Evolutionary conservation across 108 stramenopile genomes (phyloP), one percentile per base, ranked within the genome.

Genomic region (Cyclotella atomus): DNA sequence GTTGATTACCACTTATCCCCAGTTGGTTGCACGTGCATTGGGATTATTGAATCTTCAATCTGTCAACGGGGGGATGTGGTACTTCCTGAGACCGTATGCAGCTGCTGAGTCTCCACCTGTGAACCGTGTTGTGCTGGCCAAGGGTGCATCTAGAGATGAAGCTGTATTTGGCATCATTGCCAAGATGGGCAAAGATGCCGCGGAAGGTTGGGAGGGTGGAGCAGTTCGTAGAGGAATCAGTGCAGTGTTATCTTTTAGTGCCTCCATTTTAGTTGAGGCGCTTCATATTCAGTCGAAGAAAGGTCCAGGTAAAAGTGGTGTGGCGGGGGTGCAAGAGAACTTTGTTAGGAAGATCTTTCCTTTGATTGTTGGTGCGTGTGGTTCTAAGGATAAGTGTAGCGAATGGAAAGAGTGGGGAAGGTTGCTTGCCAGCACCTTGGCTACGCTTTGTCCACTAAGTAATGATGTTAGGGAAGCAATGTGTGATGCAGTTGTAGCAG

Each of bases 191-290:
- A 60, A 68, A 10, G 79, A 65, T 19, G 43, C 82, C 47, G 60
- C 5, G 35, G 54, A 59, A 28, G 44, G 49, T 19, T 10, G 17
- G 21, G 56, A 12, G 60, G 43, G 54, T 4, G 25, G 10, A 36
- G 46, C 56, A 17, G 55, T 44, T 19, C 54, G 81, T 52, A 68
- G 65, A 54, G 86, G 86, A 25, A 67, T 73, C 21, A 60, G 75
- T 56, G 25, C 52, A 1, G 12, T 78, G 19, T 49, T 92, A 0
- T 91, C 91, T 10, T 91, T 89, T 55, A 77, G 86, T 15, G 90
- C 85, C 10, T 83, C 87, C 2, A 70, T 90, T 3, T 27, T 91
- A 1, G 84, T 90, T n/a, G 88, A 95, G 63, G 82, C 89, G 7
- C 63, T 91, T 47, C 65, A 81, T 34, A 65, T 82, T 35, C 84